Evolutionary conservation across 75 land plant genomes (phyloP).

Genomic region (Picea sitchensis): DNA sequence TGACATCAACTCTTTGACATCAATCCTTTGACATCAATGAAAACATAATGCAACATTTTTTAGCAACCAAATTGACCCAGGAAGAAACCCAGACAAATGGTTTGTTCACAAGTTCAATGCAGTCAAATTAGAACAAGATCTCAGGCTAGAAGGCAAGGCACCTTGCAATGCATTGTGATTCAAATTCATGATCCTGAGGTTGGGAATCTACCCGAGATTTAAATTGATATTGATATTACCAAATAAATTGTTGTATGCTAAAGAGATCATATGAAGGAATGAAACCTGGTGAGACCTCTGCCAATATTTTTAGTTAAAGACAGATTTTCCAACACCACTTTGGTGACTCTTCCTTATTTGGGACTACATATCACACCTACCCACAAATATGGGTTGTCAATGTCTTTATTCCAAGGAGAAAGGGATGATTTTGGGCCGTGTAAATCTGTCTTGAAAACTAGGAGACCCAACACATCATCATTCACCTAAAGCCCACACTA

Average conservation of each 20-base stretch:
- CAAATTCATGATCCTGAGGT: slow-evolving; percentile 8
- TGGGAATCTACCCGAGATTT: slow-evolving; percentile 23
- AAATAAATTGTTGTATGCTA: slow-evolving; percentile 55
- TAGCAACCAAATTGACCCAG: not conserved
- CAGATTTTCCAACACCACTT: slow-evolving; percentile 53
- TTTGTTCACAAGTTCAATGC: too few relatives aligned
- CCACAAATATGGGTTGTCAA: slow-evolving; percentile 75
- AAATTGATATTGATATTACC: slow-evolving; percentile 33
- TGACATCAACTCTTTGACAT: too few relatives aligned
- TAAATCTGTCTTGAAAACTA: slow-evolving; percentile 81
- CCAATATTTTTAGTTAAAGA: slow-evolving; percentile 67
- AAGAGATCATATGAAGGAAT: slow-evolving; percentile 47
- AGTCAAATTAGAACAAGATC: slow-evolving; percentile 24
- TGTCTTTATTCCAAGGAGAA: slow-evolving; percentile 77
- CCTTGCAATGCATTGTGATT: slow-evolving; percentile 37
- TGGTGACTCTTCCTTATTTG: slow-evolving; percentile 44
- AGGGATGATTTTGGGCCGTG: slow-evolving; percentile 55
- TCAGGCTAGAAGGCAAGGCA: slow-evolving; percentile 35
- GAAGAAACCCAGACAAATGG: slow-evolving; percentile 5
- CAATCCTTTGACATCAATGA: too few relatives aligned
- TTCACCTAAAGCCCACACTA: slow-evolving; percentile 26
- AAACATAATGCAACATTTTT: too few relatives aligned
- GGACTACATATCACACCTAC: slow-evolving; percentile 58
- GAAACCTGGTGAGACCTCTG: slow-evolving; percentile 61
- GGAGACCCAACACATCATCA: slow-evolving; percentile 83